Evolutionary conservation across 78 protist species (phyloP).

Genomic region (Salpingoeca rosetta): DNA sequence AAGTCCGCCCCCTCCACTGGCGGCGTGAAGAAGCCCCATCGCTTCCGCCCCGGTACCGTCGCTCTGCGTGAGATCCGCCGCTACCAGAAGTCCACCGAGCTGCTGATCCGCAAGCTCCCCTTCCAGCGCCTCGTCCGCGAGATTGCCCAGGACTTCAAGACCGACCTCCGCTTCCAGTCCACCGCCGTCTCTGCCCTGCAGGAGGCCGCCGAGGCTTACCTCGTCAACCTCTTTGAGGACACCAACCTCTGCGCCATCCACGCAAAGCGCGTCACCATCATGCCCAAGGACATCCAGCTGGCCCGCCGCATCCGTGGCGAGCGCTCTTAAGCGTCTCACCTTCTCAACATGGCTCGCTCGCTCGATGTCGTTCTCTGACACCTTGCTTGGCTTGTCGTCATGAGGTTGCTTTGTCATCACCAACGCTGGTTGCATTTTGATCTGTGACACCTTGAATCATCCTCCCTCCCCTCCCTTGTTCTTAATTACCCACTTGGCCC

Average conservation of each 20-base stretch:
- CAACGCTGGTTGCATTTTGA: too few relatives aligned
- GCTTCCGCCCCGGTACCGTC: slow-evolving; percentile 85
- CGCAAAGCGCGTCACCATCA: slow-evolving; percentile 66
- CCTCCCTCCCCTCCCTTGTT: too few relatives aligned
- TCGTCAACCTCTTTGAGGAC: slow-evolving; percentile 60
- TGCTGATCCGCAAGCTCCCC: slow-evolving; percentile 78
- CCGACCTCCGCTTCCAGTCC: slow-evolving; percentile 52
- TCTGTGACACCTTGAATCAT: too few relatives aligned
- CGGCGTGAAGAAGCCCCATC: slow-evolving; percentile 76
- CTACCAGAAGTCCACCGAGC: slow-evolving; percentile 74
- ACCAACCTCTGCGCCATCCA: slow-evolving; percentile 68
- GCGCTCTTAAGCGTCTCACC: slow-evolving; percentile 75
- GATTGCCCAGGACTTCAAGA: slow-evolving; percentile 50
- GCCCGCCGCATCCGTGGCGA: slow-evolving; percentile 89
- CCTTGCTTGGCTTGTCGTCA: too few relatives aligned
- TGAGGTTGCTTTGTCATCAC: too few relatives aligned
- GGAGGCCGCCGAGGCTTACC: slow-evolving; percentile 64
- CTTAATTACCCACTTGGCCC: too few relatives aligned
- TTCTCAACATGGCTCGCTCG: too few relatives aligned
- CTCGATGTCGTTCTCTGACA: too few relatives aligned
- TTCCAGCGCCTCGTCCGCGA: slow-evolving; percentile 75
- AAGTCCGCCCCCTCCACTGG: slow-evolving; percentile 73
- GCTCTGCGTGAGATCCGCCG: slow-evolving; percentile 73
- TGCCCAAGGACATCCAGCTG: slow-evolving; percentile 89
- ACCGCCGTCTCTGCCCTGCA: slow-evolving; percentile 54